These are phyloP conservation scores for Aspergillus caelatus DNA, from an alignment of 2,329 filamentous ascomycete species.

Conservation along the genomic window DNA sequence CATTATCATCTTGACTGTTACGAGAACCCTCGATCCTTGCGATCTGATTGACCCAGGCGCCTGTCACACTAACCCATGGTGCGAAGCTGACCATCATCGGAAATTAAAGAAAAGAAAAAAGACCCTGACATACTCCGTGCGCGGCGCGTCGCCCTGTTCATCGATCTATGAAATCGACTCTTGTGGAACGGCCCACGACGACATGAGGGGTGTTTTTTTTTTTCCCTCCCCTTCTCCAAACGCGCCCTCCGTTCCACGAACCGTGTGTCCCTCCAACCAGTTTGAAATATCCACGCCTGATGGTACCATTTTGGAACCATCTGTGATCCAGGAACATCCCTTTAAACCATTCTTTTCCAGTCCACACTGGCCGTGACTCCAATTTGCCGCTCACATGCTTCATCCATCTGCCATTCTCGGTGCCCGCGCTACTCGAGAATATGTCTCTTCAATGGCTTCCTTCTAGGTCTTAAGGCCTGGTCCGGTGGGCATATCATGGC, in stretches of 20 bases:
- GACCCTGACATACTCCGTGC: not conserved
- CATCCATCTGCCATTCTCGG: not conserved
- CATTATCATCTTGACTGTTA: not conserved
- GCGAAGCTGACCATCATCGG: not conserved
- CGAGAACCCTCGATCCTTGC: not conserved
- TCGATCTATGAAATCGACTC: not conserved
- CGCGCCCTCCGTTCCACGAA: not conserved
- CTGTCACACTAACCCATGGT: not conserved
- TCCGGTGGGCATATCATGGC: constrained; percentile 31
- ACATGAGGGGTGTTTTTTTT: not conserved
- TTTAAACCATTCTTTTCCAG: not conserved
- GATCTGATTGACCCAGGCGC: not conserved
- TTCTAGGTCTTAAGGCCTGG: constrained; percentile 25
- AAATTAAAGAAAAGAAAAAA: not conserved
- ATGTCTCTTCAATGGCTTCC: not conserved
- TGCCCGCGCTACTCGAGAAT: not conserved
- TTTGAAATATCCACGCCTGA: not conserved
- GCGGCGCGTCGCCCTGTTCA: not conserved
- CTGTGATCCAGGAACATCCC: not conserved
- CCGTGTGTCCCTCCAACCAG: constrained; percentile 1
- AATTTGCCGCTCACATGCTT: constrained; percentile 1
- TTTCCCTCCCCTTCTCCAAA: not conserved
- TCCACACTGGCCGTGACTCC: not conserved
- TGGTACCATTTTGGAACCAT: not conserved
- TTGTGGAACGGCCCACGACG: not conserved